Base-by-base conservation (phyloP, 1,284 basidiomycete genomes). In the Apiotrichum gracile region DNA sequence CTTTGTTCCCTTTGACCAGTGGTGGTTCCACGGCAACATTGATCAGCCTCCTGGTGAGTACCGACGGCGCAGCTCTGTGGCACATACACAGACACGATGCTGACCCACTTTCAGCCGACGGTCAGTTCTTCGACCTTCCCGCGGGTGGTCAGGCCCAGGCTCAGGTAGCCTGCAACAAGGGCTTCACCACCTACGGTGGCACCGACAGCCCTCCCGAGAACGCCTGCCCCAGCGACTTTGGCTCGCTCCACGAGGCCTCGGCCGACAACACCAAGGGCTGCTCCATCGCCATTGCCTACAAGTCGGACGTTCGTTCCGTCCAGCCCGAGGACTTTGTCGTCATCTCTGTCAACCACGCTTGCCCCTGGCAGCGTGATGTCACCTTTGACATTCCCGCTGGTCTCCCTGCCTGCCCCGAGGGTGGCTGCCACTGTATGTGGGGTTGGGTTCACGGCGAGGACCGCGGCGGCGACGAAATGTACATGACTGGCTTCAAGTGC, bases 291-390 rank as follows among this genome's bases (percentile, higher is more conserved):
- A 87, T 88, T 58, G 81, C 85, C 6, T 87, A 88, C 77, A 82
- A 85, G 66, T 62, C 65, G 54, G 77, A 87, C 61, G 78, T 76
- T 9, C 70, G 69, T 1, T 60, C 77, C 0, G 78, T 87, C 10
- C 66, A 81, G 61, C 85, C 84, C 0, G 80, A 79, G 43, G 84
- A 87, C 71, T 83, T 88, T 58, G 78, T 79, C 10, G 74, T 88
- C 25, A 86, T 88, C 72, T 83, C 81, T 54, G 78, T 85, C 27
- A 87, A 87, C 67, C 82, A 85, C 27, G 82, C 81, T 0, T 87
- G 85, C 60, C 83, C 86, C 0, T 87, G 83, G 83, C 76, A 74
- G 43, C 78, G 82, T 29, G 60, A 66, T 19, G 86, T 85, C 17
- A 77, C 80, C 49, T 88, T 87, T 62, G 64, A 79, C 48, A 71